These are phyloP conservation scores for Ceratobasidium sp. DNA, from an alignment of 1,284 basidiomycete genomes.

Conservation along the genomic window DNA sequence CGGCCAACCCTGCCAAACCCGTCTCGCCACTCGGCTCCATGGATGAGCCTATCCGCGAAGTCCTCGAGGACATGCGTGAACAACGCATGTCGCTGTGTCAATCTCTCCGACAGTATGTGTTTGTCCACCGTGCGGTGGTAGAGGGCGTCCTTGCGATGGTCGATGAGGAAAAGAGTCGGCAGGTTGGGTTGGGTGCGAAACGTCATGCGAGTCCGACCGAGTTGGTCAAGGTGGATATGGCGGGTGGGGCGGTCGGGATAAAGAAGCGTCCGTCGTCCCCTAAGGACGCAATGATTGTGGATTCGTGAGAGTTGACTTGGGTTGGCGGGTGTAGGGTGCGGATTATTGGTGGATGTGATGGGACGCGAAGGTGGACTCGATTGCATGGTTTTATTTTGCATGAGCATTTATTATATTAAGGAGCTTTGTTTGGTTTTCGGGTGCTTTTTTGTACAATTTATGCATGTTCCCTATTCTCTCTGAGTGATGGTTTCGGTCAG, in stretches of 20 bases:
- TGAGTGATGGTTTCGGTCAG: no score
- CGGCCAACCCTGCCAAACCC: neutral
- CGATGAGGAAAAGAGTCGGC: conserved; percentile 65
- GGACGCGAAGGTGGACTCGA: no score
- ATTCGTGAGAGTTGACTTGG: neutral
- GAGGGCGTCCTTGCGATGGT: conserved; percentile 79
- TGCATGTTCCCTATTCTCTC: no score
- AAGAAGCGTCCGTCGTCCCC: conserved; percentile 61
- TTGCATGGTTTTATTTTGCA: no score
- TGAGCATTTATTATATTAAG: no score
- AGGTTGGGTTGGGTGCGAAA: conserved; percentile 50
- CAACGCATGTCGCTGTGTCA: conserved; percentile 92
- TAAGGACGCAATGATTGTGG: neutral
- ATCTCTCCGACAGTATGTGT: conserved; percentile 87
- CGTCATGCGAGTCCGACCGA: conserved; percentile 75
- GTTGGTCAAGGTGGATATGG: conserved; percentile 63
- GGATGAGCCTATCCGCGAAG: conserved; percentile 73
- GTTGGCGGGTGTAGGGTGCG: neutral
- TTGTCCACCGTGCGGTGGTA: conserved; percentile 85
- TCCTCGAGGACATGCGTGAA: conserved; percentile 87
- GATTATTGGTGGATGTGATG: neutral
- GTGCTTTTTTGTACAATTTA: no score
- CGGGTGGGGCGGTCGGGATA: conserved; percentile 58
- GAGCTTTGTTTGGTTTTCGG: no score
- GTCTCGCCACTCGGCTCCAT: conserved; percentile 67